Evolutionary conservation across 768 basidiomycete species (phyloP).

Genomic region (Tephrocybe sp.): DNA sequence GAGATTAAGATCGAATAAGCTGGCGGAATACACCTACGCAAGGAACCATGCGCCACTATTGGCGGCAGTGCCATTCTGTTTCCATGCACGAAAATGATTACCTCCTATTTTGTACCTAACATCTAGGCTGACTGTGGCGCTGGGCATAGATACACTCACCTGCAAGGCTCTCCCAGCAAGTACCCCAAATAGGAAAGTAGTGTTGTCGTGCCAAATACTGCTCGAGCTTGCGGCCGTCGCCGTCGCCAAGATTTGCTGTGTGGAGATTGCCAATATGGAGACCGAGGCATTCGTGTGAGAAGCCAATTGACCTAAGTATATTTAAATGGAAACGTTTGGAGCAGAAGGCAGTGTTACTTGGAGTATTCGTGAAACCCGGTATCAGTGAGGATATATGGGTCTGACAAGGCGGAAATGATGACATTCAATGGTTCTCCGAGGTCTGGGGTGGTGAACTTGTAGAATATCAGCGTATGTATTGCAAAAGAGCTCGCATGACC

Average conservation of each 20-base stretch:
- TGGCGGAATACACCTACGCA: slow-evolving; percentile 53
- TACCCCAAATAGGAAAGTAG: slow-evolving; percentile 77
- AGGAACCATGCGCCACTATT: slow-evolving; percentile 85
- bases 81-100: slow-evolving; percentile 88
- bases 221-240: slow-evolving; percentile 67
- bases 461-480: slow-evolving; percentile 1
- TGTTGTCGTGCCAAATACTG: slow-evolving; percentile 75
- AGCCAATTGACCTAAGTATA: slow-evolving; percentile 68
- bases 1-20: too few species aligned
- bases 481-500: too few species aligned
- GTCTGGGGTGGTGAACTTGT: slow-evolving; percentile 61
- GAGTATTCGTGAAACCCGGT: slow-evolving; percentile 67
- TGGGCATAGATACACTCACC: slow-evolving; percentile 31
- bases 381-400: slow-evolving; percentile 79
- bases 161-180: slow-evolving; percentile 85
- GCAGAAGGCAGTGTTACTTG: slow-evolving; percentile 43
- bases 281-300: slow-evolving; percentile 80
- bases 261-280: slow-evolving; percentile 76
- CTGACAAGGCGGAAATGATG: slow-evolving; percentile 76
- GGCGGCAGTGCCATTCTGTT: slow-evolving; percentile 76
- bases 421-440: slow-evolving; percentile 84
- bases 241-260: slow-evolving; percentile 82
- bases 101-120: slow-evolving; percentile 49
- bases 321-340: background rate
- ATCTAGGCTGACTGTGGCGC: slow-evolving; percentile 1